A percentile compares a stretch with the other conserved stretches of the same genome.
These are phyloP conservation scores for Botrytis paeoniae DNA, from an alignment of 2,329 filamentous ascomycete genomes.

Conservation along the genomic window DNA sequence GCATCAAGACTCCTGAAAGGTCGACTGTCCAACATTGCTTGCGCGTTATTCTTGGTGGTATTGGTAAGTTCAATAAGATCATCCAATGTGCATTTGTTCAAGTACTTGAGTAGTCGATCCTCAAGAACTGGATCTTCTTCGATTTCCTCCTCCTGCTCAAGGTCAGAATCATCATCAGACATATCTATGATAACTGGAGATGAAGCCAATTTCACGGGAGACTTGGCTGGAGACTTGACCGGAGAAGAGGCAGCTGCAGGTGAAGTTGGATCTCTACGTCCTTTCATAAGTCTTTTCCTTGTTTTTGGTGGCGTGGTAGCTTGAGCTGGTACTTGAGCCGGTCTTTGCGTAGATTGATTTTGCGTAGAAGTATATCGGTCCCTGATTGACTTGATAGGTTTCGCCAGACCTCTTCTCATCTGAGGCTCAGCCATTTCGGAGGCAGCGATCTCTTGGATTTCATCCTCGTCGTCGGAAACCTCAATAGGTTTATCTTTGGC, in stretches of 20 bases:
- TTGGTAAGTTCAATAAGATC: constrained; percentile 81
- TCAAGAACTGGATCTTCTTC: constrained; percentile 47
- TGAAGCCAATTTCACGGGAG: constrained; percentile 25
- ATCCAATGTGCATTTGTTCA: constrained; percentile 74
- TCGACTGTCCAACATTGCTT: constrained; percentile 66
- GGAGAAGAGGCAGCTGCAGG: constrained; percentile 29
- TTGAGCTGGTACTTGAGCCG: constrained; percentile 20
- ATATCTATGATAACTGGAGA: constrained; percentile 29
- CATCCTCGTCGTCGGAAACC: constrained; percentile 39
- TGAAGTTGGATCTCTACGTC: constrained; percentile 34
- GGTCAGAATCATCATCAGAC: constrained; percentile 36
- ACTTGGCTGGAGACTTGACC: constrained; percentile 23
- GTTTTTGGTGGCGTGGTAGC: constrained; percentile 32
- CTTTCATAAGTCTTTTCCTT: constrained; percentile 37
- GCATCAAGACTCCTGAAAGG: constrained; percentile 68
- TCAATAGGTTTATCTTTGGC: constrained; percentile 29
- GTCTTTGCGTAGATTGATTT: constrained; percentile 33
- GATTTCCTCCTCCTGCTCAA: constrained; percentile 30
- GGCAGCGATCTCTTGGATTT: constrained; percentile 24
- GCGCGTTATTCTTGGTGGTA: constrained; percentile 66
- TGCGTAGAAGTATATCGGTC: constrained; percentile 56
- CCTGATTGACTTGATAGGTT: constrained; percentile 53
- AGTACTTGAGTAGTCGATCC: constrained; percentile 66
- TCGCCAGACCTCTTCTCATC: constrained; percentile 54
- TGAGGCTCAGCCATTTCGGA: constrained; percentile 42